These are phyloP conservation scores for Coemansia javaensis DNA, from an alignment of 192 early-diverging fungal genomes.

Conservation along the genomic window DNA sequence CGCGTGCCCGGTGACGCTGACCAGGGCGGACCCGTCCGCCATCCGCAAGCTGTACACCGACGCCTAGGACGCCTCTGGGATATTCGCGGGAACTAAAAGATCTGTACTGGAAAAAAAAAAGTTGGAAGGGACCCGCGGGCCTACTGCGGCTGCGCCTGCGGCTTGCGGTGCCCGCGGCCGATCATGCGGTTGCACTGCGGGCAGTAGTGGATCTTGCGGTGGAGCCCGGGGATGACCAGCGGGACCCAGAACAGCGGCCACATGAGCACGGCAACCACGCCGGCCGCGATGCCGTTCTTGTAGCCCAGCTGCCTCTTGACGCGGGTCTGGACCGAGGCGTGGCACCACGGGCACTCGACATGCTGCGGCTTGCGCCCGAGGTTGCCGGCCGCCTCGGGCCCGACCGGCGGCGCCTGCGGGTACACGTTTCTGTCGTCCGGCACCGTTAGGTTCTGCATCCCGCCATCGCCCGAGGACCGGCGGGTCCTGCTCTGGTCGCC, in stretches of 20 bases:
- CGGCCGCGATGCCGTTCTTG: conserved; percentile 38
- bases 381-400: conserved; percentile 21
- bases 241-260: conserved; percentile 54
- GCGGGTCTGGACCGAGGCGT: conserved; percentile 19
- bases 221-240: conserved; percentile 30
- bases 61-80: conserved; percentile 2
- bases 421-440: conserved; percentile 27
- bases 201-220: conserved; percentile 48
- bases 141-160: too few relatives aligned
- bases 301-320: conserved; percentile 24
- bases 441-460: conserved; percentile 23
- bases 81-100: not conserved
- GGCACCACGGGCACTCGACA: conserved; percentile 51
- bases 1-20: conserved; percentile 76
- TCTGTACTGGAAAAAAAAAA: not conserved
- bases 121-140: too few relatives aligned
- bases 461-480: conserved; percentile 2
- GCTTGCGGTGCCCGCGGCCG: conserved; percentile 29
- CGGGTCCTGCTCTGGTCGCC: not conserved
- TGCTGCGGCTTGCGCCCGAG: conserved; percentile 31
- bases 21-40: conserved; percentile 9
- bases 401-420: conserved; percentile 16
- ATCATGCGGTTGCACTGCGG: conserved; percentile 43
- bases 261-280: conserved; percentile 22
- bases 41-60: conserved; percentile 51